Base-by-base conservation (phyloP, 352 stramenopile species). In the Plasmopara halstedii region DNA sequence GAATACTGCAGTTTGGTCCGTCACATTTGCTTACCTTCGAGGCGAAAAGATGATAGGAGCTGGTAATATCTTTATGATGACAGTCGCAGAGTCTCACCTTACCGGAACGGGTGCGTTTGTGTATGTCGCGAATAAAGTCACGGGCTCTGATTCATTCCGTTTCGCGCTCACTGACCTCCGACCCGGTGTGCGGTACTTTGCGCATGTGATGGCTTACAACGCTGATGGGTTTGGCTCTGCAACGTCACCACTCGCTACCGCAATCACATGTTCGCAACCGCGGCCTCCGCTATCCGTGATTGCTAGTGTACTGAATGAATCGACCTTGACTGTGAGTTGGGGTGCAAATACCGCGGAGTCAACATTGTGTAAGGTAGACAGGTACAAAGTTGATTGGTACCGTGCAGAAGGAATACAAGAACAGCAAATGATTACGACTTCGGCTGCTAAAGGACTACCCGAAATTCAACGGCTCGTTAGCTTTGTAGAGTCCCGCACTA, bases 1-100 rank as follows among this genome's bases (percentile, higher is more conserved):
- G 9, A 79, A 88, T 21, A 85, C 72, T 8, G 76, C 76, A 1
- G 65, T 85, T 14, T 98, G 93, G 93, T 91, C 86, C 19, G 79
- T 98, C 5, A 97, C 89, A 13, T 97, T 98, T 44, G 95, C 91
- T 0, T 91, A 97, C 37, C 59, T 97, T 17, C 66, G 72, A 26
- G 84, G 96, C 19, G 88, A 97, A 60, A 83, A 96, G 48, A 73
- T 94, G 46, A 81, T 96, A 20, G 92, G 91, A 17, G 94, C 88
- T 2, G 85, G 88, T 11, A 94, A 98, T 53, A 86, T 94, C 23
- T 83, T 88, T 38, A 68, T 76, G 6, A 83, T 96, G 40, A 63
- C 85, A 0, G 36, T 42, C 14, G 50, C 72, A 13, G 62, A 85
- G 6, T 64, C 65, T 0, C 21, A 65, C 1, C 59, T 97, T 0